phyloP scores from a whole-genome alignment of 2,329 filamentous ascomycete genomes.

The Akanthomyces lecanii region DNA sequence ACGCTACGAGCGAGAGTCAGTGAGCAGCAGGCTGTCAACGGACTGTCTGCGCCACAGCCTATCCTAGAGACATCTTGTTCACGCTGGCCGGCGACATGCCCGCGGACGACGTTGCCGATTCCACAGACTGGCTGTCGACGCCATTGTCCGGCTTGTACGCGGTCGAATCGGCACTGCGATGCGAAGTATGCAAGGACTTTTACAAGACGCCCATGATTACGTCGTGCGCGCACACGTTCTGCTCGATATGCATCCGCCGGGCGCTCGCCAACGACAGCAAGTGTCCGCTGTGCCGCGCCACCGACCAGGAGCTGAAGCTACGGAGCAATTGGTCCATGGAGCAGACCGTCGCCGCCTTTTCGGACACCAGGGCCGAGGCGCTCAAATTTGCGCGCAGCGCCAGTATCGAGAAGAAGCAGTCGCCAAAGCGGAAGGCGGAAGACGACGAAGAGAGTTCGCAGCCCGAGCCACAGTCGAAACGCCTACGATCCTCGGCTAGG shows the following conservation, averaged over 20 bases:
- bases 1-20: background rate
- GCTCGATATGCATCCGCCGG: slow-evolving; percentile 88
- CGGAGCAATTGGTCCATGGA: slow-evolving; percentile 80
- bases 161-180: slow-evolving; percentile 83
- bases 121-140: slow-evolving; percentile 80
- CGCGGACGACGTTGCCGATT: slow-evolving; percentile 56
- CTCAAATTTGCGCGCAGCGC: slow-evolving; percentile 57
- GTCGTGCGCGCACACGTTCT: slow-evolving; percentile 92
- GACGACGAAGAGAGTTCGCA: slow-evolving; percentile 30
- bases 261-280: slow-evolving; percentile 78
- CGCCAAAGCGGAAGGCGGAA: slow-evolving; percentile 51
- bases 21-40: background rate
- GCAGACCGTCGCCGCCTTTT: slow-evolving; percentile 78
- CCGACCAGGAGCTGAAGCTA: slow-evolving; percentile 79
- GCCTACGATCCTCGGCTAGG: slow-evolving; percentile 49
- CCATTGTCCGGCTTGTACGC: slow-evolving; percentile 60
- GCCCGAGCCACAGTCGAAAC: slow-evolving; percentile 39
- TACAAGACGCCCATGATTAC: slow-evolving; percentile 93
- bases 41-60: background rate
- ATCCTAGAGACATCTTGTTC: background rate
- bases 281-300: slow-evolving; percentile 77
- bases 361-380: slow-evolving; percentile 56
- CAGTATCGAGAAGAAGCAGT: background rate
- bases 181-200: slow-evolving; percentile 98
- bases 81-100: slow-evolving; percentile 25